A percentile compares a stretch with the other conserved stretches of the same genome.
These are phyloP conservation scores for Phytophthora crassamura DNA, from an alignment of 352 stramenopile species.

Conservation along the genomic window DNA sequence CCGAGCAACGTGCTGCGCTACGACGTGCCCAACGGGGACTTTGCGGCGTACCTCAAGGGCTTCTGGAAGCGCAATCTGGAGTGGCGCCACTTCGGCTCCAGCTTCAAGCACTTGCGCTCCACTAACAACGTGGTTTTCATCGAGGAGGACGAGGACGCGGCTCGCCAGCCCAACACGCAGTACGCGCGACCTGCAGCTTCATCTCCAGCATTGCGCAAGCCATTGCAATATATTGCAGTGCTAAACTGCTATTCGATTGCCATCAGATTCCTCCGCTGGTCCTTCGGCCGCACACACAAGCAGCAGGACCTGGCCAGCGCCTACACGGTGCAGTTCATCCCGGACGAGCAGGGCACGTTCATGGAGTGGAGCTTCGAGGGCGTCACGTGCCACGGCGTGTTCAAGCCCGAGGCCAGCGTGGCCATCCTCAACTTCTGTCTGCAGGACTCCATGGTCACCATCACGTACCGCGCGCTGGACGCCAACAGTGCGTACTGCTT, in stretches of 20 bases:
- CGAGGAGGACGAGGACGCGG: constrained; percentile 74
- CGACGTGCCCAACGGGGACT: constrained; percentile 70
- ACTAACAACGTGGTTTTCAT: constrained; percentile 87
- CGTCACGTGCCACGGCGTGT: constrained; percentile 83
- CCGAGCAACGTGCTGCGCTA: constrained; percentile 52
- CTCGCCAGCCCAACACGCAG: constrained; percentile 77
- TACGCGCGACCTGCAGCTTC: constrained; percentile 24
- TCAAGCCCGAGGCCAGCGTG: constrained; percentile 81
- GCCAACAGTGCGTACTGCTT: constrained; percentile 64
- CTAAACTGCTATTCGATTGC: background rate
- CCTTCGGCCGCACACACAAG: constrained; percentile 75
- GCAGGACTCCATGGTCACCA: constrained; percentile 86
- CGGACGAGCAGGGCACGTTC: constrained; percentile 77
- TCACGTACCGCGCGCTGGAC: constrained; percentile 83
- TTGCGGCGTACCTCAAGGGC: constrained; percentile 73
- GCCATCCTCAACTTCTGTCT: constrained; percentile 87
- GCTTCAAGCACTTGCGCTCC: constrained; percentile 80
- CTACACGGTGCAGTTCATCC: constrained; percentile 88
- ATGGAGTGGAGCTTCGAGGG: constrained; percentile 90
- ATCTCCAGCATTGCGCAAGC: background rate
- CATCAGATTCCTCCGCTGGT: constrained; percentile 82
- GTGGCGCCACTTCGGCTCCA: constrained; percentile 77
- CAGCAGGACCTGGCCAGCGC: constrained; percentile 73
- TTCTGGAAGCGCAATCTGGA: constrained; percentile 88
- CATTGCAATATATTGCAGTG: background rate